Percentiles rank a stretch among this genome's conserved stretches.
Evolutionary conservation across 129 eudicot species (phyloP).

Genomic region (Daucus carota): DNA sequence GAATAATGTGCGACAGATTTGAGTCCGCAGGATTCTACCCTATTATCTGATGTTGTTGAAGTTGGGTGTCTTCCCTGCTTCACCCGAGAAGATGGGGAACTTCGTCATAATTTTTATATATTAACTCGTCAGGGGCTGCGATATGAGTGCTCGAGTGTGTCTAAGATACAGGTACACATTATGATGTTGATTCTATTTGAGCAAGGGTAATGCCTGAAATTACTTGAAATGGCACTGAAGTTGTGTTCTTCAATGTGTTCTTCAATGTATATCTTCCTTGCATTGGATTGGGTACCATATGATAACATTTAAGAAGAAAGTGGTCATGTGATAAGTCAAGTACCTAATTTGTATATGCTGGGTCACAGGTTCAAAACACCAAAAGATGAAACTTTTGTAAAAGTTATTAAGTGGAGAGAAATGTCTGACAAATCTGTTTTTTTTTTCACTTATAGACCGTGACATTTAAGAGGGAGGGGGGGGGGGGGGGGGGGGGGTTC

Average conservation of each 20-base stretch:
- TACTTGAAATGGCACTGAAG: neutral
- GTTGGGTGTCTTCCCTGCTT: slow-evolving; percentile 62
- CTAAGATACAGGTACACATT: slow-evolving; percentile 57
- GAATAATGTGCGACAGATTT: slow-evolving; percentile 43
- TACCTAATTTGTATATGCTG: neutral
- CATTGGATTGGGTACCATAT: neutral
- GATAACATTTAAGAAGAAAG: neutral
- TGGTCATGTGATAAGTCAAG: neutral
- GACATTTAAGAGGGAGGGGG: no score
- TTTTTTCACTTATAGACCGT: neutral
- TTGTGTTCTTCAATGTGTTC: neutral
- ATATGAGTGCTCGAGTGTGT: slow-evolving; percentile 74
- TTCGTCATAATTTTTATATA: slow-evolving; percentile 58
- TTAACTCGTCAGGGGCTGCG: slow-evolving; percentile 75
- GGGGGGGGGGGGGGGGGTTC: no score
- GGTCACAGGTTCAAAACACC: neutral
- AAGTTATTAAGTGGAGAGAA: neutral
- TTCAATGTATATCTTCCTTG: neutral
- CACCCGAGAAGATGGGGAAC: slow-evolving; percentile 59
- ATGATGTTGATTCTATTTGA: neutral
- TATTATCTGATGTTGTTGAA: slow-evolving; percentile 74
- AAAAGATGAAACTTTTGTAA: neutral
- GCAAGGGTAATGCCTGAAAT: neutral
- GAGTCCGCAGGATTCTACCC: slow-evolving; percentile 87
- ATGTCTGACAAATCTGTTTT: neutral